Conservation (phyloP, 495 filamentous ascomycete genomes). For the Rhypophila decipiens region DNA sequence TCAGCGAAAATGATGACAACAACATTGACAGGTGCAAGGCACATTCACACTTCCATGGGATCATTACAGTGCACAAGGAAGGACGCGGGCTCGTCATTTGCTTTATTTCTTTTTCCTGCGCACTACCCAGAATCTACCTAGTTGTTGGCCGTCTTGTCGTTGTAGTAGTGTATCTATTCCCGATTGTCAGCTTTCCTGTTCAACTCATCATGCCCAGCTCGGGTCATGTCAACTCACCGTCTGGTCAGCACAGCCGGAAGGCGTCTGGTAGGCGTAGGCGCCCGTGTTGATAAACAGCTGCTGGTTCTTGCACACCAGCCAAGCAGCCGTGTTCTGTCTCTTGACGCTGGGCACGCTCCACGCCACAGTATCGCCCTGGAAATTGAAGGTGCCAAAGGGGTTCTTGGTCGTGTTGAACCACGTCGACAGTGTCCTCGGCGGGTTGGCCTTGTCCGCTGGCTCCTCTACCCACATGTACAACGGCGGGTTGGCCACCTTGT, state of each 20-base stretch:
- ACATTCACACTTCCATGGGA: no score
- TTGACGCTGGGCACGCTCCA: constrained; percentile 44
- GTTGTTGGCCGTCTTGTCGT: constrained; percentile 29
- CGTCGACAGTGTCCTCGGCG: constrained; percentile 39
- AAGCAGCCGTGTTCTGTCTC: constrained; percentile 51
- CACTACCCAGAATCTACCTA: constrained; percentile 3
- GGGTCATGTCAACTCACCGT: constrained; percentile 51
- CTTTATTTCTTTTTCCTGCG: not conserved
- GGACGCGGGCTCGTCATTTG: no score
- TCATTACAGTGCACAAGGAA: no score
- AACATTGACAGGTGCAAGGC: no score
- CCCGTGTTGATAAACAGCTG: constrained; percentile 54
- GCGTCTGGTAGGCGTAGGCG: constrained; percentile 52
- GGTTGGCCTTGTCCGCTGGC: constrained; percentile 40
- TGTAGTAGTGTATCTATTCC: constrained; percentile 27
- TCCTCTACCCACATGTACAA: constrained; percentile 43
- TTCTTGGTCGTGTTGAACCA: constrained; percentile 48
- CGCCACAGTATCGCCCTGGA: constrained; percentile 49
- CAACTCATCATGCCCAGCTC: no score
- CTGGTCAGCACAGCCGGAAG: constrained; percentile 51
- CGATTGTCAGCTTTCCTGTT: not conserved
- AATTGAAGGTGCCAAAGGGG: constrained; percentile 52
- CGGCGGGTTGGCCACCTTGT: constrained; percentile 37
- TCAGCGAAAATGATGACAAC: no score
- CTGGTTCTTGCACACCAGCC: constrained; percentile 51